Percentiles rank a stretch among this genome's conserved stretches.
Conservation (phyloP, 768 basidiomycete species). For the Multifurca ochricompacta region DNA sequence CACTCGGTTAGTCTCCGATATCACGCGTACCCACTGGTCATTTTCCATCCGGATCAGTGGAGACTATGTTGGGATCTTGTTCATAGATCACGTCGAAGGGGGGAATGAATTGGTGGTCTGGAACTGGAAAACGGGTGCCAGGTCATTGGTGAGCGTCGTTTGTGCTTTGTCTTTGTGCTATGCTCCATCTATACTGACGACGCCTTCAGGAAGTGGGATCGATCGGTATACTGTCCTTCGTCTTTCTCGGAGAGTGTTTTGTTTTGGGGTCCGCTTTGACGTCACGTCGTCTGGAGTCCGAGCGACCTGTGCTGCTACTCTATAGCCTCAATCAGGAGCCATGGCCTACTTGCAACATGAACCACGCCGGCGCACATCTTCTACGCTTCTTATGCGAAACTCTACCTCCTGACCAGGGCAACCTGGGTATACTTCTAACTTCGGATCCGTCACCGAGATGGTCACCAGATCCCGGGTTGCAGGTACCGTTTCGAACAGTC, state of each 20-base stretch:
- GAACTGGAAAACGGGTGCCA: conserved; percentile 19
- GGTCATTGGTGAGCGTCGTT: conserved; percentile 3
- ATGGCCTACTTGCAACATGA: not conserved
- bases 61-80: conserved; percentile 16
- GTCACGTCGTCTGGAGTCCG: not conserved
- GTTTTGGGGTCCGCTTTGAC: conserved; percentile 8
- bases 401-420: not conserved
- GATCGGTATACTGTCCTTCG: conserved; percentile 5
- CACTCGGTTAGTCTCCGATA: not conserved
- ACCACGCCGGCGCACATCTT: not conserved
- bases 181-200: not conserved
- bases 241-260: conserved; percentile 5
- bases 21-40: not conserved
- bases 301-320: conserved; percentile 11
- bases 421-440: not conserved
- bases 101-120: conserved; percentile 12
- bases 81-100: not conserved
- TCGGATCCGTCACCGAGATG: conserved; percentile 14
- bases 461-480: not conserved
- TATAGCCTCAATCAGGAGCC: conserved; percentile 11
- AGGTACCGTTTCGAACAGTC: conserved; percentile 25
- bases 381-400: conserved; percentile 1
- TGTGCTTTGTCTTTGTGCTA: not conserved
- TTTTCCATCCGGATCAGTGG: conserved; percentile 12
- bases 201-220: not conserved